Evolutionary conservation across 176 grass and related monocot species (phyloP), one percentile per base, ranked within the genome.

Genomic region (Eragrostis curvula): DNA sequence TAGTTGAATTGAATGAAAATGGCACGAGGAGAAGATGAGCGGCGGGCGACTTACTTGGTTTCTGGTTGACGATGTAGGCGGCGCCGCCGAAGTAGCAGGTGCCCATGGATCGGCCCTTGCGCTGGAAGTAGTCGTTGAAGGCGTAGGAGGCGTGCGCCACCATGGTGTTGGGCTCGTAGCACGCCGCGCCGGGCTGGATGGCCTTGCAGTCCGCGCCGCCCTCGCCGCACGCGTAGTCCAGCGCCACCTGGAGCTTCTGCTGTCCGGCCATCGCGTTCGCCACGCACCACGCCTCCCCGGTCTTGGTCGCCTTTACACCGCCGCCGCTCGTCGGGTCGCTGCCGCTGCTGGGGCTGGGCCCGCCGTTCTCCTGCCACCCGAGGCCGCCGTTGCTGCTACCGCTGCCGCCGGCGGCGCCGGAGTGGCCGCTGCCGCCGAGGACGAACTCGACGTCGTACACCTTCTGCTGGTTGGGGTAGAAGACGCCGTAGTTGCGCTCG

Each of bases 91-190:
- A 95, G 85, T 92, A 87, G 89, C 93, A 95, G 78, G 93, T 92
- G 44, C 93, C 93, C 36, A 88, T 87, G 66, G 77, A 70, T 0
- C 89, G 81, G 2, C 93, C 89, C 25, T 83, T 89, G 18, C 76
- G 90, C 89, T 92, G 93, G 89, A 83, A 95, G 82, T 95, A 95
- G 89, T 86, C 77, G 65, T 95, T 92, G 89, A 95, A 95, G 14
- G 93, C 93, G 75, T 87, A 85, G 0, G 93, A 80, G 0, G 96
- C 93, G 68, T 99, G 96, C 8, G 91, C 74, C n/a, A 81, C 87
- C 49, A 96, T 83, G 30, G 93, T 96, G 91, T 99, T 87, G 9
- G 96, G 96, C 74, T 99, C 89, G 81, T 75, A 99, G 89, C 96
- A 99, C 10, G 79, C 36, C 3, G 93, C 87, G 27, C 93, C 96